Evolutionary conservation across 129 eudicot species (phyloP).

Genomic region (Calendula officinalis): DNA sequence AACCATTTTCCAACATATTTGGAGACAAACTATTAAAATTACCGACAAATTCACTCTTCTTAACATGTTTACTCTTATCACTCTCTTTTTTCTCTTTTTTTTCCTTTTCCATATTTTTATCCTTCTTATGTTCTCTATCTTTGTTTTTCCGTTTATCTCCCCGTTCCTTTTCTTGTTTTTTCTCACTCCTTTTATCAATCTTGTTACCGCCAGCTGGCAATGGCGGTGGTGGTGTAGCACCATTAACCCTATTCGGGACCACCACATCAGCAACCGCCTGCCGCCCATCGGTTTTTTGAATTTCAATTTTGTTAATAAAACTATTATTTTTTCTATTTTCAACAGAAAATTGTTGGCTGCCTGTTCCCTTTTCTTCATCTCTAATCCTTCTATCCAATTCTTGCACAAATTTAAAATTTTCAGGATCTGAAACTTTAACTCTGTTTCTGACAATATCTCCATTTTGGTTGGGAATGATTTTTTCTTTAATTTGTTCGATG

Average conservation of each 20-base stretch:
- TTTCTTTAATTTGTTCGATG: conserved; percentile 32
- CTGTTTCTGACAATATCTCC: conserved; percentile 38
- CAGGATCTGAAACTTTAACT: conserved; percentile 23
- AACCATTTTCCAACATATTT: conserved; percentile 22
- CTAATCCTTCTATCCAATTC: conserved; percentile 58
- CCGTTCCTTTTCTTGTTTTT: conserved; percentile 31
- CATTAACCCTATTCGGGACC: conserved; percentile 38
- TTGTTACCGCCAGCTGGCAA: conserved; percentile 17
- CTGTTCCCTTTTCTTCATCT: conserved; percentile 50
- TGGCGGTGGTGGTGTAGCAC: conserved; percentile 23
- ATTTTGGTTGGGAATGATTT: conserved; percentile 28
- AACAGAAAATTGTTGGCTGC: conserved; percentile 49
- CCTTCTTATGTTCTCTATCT: conserved; percentile 31
- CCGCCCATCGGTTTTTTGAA: conserved; percentile 30
- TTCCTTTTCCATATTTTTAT: conserved; percentile 2
- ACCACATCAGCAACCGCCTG: background rate
- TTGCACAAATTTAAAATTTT: conserved; percentile 45
- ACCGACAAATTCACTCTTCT: conserved; percentile 30
- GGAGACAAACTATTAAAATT: conserved; percentile 18
- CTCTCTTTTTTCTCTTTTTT: conserved; percentile 17
- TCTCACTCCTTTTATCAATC: conserved; percentile 30
- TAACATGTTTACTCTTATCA: conserved; percentile 30
- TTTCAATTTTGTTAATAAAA: conserved; percentile 27
- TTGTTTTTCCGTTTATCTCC: conserved; percentile 46
- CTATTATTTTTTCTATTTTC: conserved; percentile 20